These are phyloP conservation scores for Neonothopanus nambi DNA, from an alignment of 1,284 basidiomycete genomes.

Conservation along the genomic window DNA sequence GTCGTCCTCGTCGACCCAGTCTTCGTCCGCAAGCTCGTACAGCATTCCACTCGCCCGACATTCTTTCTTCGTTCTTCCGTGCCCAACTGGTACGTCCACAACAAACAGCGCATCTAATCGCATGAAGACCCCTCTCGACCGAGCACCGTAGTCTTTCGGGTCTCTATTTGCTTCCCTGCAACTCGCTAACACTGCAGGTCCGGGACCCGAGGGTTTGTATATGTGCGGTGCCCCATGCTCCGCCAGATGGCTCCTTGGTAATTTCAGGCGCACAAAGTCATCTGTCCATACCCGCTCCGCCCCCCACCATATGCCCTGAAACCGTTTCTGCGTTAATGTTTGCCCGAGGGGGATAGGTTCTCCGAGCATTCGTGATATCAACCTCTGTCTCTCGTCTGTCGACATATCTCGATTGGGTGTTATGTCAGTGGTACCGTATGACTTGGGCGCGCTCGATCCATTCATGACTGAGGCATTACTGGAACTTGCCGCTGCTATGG, in stretches of 20 bases:
- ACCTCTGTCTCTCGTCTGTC: background rate
- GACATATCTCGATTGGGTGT: conserved; percentile 2
- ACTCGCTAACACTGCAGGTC: conserved; percentile 37
- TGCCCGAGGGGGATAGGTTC: conserved; percentile 22
- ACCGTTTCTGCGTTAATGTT: conserved; percentile 51
- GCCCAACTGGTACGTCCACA: conserved; percentile 46
- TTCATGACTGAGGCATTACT: conserved; percentile 30
- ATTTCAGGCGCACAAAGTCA: conserved; percentile 79
- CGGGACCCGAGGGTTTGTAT: conserved; percentile 58
- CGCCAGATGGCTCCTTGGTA: conserved; percentile 62
- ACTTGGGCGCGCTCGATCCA: background rate
- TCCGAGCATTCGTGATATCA: conserved; percentile 6
- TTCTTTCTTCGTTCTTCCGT: conserved; percentile 51
- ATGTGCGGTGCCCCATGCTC: conserved; percentile 61
- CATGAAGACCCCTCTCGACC: conserved; percentile 66
- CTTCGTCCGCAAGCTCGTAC: conserved; percentile 72
- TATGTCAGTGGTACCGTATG: background rate
- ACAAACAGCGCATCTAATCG: conserved; percentile 60
- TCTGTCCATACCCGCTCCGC: conserved; percentile 86
- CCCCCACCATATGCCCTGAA: conserved; percentile 87
- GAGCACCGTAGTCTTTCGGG: conserved; percentile 49
- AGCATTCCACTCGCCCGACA: conserved; percentile 66
- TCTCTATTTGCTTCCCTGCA: conserved; percentile 26
- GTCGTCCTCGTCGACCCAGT: conserved; percentile 51
- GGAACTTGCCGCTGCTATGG: conserved; percentile 34